Conservation (phyloP, 192 early-diverging fungal species). For the Funneliformis mosseae region DNA sequence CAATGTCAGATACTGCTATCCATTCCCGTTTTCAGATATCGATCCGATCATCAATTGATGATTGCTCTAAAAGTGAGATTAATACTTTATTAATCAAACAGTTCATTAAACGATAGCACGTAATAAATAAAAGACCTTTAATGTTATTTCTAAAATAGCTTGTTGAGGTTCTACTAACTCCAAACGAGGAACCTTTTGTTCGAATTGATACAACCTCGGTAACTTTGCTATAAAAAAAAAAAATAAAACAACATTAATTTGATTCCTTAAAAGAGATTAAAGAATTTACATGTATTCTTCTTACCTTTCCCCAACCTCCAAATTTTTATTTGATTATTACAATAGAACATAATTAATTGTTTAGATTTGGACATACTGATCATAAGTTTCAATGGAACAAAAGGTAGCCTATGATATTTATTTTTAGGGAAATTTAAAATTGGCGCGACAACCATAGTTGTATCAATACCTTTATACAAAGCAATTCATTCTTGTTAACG, state of each 20-base stretch:
- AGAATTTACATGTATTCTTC: neutral
- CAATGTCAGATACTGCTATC: slow-evolving; percentile 82
- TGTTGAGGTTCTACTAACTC: slow-evolving; percentile 65
- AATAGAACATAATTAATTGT: slow-evolving; percentile 63
- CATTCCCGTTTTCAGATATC: slow-evolving; percentile 82
- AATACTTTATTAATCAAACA: neutral
- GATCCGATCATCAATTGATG: slow-evolving; percentile 71
- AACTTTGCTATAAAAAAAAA: neutral
- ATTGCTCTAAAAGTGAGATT: slow-evolving; percentile 27
- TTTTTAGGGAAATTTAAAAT: slow-evolving; percentile 62
- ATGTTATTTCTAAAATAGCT: slow-evolving; percentile 74
- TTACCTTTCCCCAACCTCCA: slow-evolving; percentile 79
- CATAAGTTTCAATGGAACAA: slow-evolving; percentile 61
- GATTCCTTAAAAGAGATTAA: neutral
- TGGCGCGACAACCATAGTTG: slow-evolving; percentile 65
- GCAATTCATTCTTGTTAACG: slow-evolving; percentile 51
- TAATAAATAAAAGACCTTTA: slow-evolving; percentile 49
- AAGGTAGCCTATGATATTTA: slow-evolving; percentile 63
- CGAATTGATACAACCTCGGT: slow-evolving; percentile 5
- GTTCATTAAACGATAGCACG: neutral
- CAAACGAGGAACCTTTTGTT: slow-evolving; percentile 46
- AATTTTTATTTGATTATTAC: slow-evolving; percentile 69
- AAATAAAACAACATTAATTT: neutral
- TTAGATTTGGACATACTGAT: slow-evolving; percentile 64
- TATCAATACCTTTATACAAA: slow-evolving; percentile 79